Base-by-base conservation (phyloP, 495 filamentous ascomycete species). In the Hyaloscypha finlandica region DNA sequence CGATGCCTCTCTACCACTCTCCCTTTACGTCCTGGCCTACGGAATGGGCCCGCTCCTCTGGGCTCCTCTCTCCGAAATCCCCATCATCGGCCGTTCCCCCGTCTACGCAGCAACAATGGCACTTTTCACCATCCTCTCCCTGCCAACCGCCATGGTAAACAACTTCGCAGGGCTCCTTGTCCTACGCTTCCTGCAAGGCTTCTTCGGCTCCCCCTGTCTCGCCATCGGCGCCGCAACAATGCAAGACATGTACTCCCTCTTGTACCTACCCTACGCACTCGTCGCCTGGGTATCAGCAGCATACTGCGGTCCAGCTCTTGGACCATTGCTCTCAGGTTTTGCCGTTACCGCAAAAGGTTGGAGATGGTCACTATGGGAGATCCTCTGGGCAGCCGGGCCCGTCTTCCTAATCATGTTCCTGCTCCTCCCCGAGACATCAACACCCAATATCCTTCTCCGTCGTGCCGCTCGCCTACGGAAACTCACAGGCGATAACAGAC, bases 211-310 rank as follows among this genome's bases (percentile, higher is more conserved):
- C 51, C 91, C 91, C 1, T 94, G 92, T 75, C 77, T 95, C 25
- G 88, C 84, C 65, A 90, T 91, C 30, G 90, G 90, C 19, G 90
- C 88, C 29, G 92, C 90, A 0, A 90, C 90, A 3, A 86, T 93
- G 9, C 90, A 89, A 32, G 91, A 95, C 73, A 84, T 93, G 81
- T 94, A 93, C 73, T 77, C 81, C 52, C 84, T 84, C 32, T 78
- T 87, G 59, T 83, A 91, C 48, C 81, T 94, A 20, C 84, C 92
- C 0, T 95, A 91, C 72, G 90, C 89, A 6, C 84, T 86, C 35
- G 79, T 82, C 32, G 90, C 89, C 6, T 92, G 91, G 74, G 79
- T 79, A 0, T 74, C 76, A 52, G 72, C 78, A 3, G 78, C 79
- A 2, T 81, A 79, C 59, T 74, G 78, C 33, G 80, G 83, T 22